These are phyloP conservation scores for Hyphodiscus sp. DNA, from an alignment of 2,329 filamentous ascomycete genomes.

Conservation along the genomic window DNA sequence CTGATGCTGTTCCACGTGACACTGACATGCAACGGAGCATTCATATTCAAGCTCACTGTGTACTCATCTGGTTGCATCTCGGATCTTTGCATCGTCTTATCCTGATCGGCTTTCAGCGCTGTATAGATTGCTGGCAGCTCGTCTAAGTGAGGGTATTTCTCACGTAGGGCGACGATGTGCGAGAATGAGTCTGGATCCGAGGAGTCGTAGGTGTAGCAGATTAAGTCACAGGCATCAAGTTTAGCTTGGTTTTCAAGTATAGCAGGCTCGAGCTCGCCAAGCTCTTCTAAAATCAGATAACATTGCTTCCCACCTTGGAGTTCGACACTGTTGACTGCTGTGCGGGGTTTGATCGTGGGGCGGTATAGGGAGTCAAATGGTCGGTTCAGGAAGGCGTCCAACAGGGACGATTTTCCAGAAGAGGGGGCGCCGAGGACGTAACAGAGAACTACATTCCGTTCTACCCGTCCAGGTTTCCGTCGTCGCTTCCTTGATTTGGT, in stretches of 20 bases:
- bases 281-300: constrained; percentile 91
- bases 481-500: constrained; percentile 87
- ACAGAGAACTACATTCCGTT: constrained; percentile 89
- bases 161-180: constrained; percentile 77
- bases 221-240: constrained; percentile 84
- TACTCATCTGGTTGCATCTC: constrained; percentile 91
- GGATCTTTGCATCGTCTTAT: constrained; percentile 92
- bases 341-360: constrained; percentile 90
- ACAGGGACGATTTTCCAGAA: constrained; percentile 83
- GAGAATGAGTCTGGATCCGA: constrained; percentile 94
- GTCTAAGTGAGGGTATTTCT: constrained; percentile 75
- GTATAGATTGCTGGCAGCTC: constrained; percentile 88
- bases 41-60: constrained; percentile 78
- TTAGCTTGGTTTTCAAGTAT: constrained; percentile 89
- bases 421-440: constrained; percentile 82
- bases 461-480: constrained; percentile 74
- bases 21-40: constrained; percentile 86
- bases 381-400: constrained; percentile 86
- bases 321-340: constrained; percentile 93
- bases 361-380: constrained; percentile 80
- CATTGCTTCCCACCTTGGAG: constrained; percentile 93
- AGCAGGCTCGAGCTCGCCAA: constrained; percentile 90
- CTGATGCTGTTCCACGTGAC: constrained; percentile 91
- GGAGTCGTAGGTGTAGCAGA: constrained; percentile 95
- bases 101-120: constrained; percentile 88